phyloP scores from a whole-genome alignment of 371 early-diverging fungal species.

The Mortierella sp. region DNA sequence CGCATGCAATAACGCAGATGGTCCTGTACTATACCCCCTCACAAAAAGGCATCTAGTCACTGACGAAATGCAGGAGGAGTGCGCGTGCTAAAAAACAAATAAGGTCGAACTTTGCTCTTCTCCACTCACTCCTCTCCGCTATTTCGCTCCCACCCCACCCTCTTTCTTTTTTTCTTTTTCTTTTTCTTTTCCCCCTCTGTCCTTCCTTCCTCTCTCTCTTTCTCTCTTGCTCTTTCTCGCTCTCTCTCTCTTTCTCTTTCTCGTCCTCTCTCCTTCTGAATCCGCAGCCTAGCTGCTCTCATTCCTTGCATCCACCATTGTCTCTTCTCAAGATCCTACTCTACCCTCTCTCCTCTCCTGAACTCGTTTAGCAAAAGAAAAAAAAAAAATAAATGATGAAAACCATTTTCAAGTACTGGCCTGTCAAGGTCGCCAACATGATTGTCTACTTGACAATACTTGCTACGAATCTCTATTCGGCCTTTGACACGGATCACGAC shows the following conservation, averaged over 20 bases:
- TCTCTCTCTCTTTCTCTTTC: neutral
- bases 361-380: neutral
- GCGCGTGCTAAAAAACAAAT: too few species aligned
- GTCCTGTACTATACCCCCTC: too few species aligned
- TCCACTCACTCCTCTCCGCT: neutral
- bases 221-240: too few species aligned
- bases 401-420: conserved; percentile 35
- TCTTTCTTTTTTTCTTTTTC: neutral
- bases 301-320: neutral
- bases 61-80: too few species aligned
- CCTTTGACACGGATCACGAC: conserved; percentile 59
- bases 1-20: too few species aligned
- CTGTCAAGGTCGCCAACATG: conserved; percentile 71
- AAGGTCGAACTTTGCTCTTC: too few species aligned
- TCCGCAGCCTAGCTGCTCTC: neutral
- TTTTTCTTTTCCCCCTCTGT: too few species aligned
- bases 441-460: conserved; percentile 75
- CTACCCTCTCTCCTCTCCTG: neutral
- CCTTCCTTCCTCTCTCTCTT: too few species aligned
- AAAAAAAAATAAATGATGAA: conserved; percentile 10
- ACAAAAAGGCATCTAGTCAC: too few species aligned
- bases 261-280: too few species aligned
- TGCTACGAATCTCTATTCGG: conserved; percentile 67
- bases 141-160: neutral
- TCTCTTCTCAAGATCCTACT: neutral